Conservation (phyloP, 106 monocot genomes). For the Narthecium ossifragum region DNA sequence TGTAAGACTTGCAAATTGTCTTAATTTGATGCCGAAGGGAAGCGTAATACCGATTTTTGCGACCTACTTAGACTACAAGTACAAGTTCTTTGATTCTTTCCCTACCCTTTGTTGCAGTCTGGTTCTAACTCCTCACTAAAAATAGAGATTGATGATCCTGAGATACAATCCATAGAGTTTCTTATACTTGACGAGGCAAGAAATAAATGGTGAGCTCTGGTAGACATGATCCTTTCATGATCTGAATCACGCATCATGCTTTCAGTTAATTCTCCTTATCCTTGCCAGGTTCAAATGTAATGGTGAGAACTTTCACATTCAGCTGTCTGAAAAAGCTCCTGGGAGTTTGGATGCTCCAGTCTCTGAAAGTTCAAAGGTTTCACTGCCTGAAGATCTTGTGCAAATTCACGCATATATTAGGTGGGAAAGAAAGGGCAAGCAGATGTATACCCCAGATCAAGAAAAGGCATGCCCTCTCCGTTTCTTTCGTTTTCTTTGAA, state of each 20-base stretch:
- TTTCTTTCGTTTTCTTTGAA: background rate
- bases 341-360: constrained; percentile 9
- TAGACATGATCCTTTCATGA: background rate
- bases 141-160: constrained; percentile 87
- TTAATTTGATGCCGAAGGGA: background rate
- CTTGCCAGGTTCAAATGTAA: constrained; percentile 74
- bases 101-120: constrained; percentile 29
- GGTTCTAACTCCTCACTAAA: constrained; percentile 48
- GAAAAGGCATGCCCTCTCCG: constrained; percentile 47
- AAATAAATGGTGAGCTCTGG: constrained; percentile 68
- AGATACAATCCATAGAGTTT: constrained; percentile 78
- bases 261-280: constrained; percentile 2
- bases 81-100: background rate
- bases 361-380: constrained; percentile 14
- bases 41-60: background rate
- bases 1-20: constrained; percentile 23
- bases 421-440: constrained; percentile 90
- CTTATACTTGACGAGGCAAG: constrained; percentile 67
- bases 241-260: background rate
- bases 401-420: constrained; percentile 88
- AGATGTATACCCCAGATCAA: constrained; percentile 66
- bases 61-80: background rate
- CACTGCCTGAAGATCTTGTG: constrained; percentile 88
- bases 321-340: constrained; percentile 14
- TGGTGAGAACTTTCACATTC: constrained; percentile 78